phyloP scores from a whole-genome alignment of 805 yeast genomes.

The Dipodascus albidus region DNA sequence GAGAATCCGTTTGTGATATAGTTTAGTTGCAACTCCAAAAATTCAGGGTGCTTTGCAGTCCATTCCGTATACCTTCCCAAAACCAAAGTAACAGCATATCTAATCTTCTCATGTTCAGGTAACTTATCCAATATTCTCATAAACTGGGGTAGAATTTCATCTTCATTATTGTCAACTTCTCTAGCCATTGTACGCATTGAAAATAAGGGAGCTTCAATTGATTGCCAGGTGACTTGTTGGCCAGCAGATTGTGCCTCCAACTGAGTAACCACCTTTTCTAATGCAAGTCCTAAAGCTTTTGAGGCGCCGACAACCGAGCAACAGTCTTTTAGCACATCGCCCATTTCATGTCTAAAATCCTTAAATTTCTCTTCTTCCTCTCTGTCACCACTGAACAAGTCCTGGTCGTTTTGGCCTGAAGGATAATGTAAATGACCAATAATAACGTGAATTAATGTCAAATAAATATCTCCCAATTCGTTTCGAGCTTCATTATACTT shows the following conservation, averaged over 20 bases:
- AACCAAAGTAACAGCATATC: conserved; percentile 88
- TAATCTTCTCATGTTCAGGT: conserved; percentile 76
- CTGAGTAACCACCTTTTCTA: conserved; percentile 38
- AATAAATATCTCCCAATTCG: conserved; percentile 43
- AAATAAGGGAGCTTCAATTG: conserved; percentile 81
- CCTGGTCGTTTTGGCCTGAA: conserved; percentile 28
- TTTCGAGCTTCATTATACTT: conserved; percentile 42
- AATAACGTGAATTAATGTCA: conserved; percentile 47
- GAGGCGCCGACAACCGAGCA: conserved; percentile 80
- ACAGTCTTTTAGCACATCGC: conserved; percentile 94
- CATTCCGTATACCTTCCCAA: conserved; percentile 95
- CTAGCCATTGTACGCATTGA: conserved; percentile 90
- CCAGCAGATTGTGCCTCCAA: conserved; percentile 26
- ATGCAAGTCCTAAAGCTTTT: conserved; percentile 60
- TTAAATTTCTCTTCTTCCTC: conserved; percentile 89
- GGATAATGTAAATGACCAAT: conserved; percentile 71
- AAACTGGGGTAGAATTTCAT: conserved; percentile 58
- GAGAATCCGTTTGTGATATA: conserved; percentile 74
- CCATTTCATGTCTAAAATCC: conserved; percentile 92
- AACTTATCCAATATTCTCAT: conserved; percentile 56
- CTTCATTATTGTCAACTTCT: conserved; percentile 62
- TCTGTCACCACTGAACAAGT: conserved; percentile 50
- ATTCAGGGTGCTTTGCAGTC: conserved; percentile 80
- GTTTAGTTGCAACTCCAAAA: conserved; percentile 67
- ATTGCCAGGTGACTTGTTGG: conserved; percentile 59